phyloP scores from a whole-genome alignment of 2,329 filamentous ascomycete species.

The Bertia moriformis region DNA sequence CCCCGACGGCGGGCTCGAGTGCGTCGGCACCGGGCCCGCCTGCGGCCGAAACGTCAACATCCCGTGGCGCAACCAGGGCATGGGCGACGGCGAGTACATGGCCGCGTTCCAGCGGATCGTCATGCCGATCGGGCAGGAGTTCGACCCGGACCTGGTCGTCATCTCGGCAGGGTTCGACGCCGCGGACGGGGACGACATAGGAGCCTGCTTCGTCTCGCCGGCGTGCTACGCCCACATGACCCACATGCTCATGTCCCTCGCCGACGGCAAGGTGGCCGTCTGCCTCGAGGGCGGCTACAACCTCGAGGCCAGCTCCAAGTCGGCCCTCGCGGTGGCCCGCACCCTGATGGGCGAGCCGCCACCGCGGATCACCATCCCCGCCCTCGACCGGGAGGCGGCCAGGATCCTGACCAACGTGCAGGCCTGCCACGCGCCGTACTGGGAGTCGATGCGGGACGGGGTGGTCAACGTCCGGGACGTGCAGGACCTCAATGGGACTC shows the following conservation, averaged over 20 bases:
- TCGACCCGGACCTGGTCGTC: constrained; percentile 59
- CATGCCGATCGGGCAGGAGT: constrained; percentile 61
- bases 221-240: constrained; percentile 65
- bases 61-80: constrained; percentile 35
- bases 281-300: constrained; percentile 96
- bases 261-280: constrained; percentile 64
- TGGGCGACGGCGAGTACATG: constrained; percentile 63
- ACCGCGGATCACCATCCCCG: constrained; percentile 37
- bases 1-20: constrained; percentile 31
- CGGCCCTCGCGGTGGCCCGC: constrained; percentile 76
- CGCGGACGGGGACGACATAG: constrained; percentile 56
- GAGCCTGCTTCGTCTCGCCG: constrained; percentile 56
- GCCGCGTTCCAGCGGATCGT: constrained; percentile 60
- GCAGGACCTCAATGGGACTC: no score
- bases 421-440: constrained; percentile 54
- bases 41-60: constrained; percentile 46
- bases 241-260: constrained; percentile 62
- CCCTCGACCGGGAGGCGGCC: constrained; percentile 41
- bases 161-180: constrained; percentile 64
- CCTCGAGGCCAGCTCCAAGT: constrained; percentile 78
- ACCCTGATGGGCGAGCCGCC: constrained; percentile 95
- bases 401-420: constrained; percentile 42
- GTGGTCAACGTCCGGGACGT: no score
- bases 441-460: constrained; percentile 80
- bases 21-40: constrained; percentile 1